Evolutionary conservation across 495 filamentous ascomycete species (phyloP).

Genomic region (Aspergillus steynii): DNA sequence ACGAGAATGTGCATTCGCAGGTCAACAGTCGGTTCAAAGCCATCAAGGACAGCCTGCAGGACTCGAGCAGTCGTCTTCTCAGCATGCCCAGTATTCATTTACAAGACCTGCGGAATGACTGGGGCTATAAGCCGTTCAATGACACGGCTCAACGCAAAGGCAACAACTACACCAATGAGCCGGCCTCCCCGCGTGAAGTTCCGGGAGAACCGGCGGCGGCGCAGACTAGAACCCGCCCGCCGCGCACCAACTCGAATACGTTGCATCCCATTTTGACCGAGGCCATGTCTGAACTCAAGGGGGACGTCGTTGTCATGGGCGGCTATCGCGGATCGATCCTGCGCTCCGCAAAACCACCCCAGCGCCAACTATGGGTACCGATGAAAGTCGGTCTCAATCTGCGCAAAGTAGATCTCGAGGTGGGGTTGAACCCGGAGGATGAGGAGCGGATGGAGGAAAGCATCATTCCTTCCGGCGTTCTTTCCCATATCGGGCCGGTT

Average conservation of each 20-base stretch:
- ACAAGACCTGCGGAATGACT: conserved; percentile 49
- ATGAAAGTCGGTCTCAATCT: conserved; percentile 93
- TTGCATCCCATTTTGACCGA: conserved; percentile 57
- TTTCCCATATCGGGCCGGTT: conserved; percentile 87
- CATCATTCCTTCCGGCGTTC: conserved; percentile 81
- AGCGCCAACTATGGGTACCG: conserved; percentile 87
- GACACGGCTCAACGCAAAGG: conserved; percentile 24
- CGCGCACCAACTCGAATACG: conserved; percentile 33
- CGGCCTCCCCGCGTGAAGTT: conserved; percentile 1
- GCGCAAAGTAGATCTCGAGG: conserved; percentile 87
- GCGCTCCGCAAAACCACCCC: conserved; percentile 77
- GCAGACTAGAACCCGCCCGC: conserved; percentile 21
- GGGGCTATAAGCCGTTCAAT: conserved; percentile 32
- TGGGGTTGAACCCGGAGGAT: conserved; percentile 79
- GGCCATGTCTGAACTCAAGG: conserved; percentile 68
- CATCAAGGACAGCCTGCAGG: conserved; percentile 82
- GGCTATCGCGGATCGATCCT: conserved; percentile 89
- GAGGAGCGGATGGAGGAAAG: conserved; percentile 81
- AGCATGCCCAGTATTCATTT: conserved; percentile 58
- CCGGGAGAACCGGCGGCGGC: conserved; percentile 5
- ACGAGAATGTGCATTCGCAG: conserved; percentile 70
- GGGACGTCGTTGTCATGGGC: conserved; percentile 86
- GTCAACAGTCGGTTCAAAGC: conserved; percentile 89
- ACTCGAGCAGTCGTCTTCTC: conserved; percentile 72
- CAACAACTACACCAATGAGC: conserved; percentile 15